A percentile compares a stretch with the other conserved stretches of the same genome.
Conservation (phyloP, 805 yeast genomes). For the Lachancea meyersii region DNA sequence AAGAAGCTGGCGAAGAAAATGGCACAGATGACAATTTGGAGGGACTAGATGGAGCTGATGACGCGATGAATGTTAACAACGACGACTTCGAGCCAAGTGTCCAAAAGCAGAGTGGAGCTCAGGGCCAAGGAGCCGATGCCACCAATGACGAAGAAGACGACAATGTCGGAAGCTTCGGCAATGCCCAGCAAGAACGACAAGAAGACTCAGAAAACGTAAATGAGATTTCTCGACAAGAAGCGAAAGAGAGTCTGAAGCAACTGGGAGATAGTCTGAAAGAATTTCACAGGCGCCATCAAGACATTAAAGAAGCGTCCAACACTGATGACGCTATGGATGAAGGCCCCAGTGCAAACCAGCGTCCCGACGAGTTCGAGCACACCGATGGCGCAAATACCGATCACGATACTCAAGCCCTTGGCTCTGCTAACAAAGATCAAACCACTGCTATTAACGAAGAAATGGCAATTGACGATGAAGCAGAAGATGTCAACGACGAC, state of each 20-base stretch:
- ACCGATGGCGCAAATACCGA: slow-evolving; percentile 73
- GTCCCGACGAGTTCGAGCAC: slow-evolving; percentile 84
- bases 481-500: not conserved
- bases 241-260: slow-evolving; percentile 73
- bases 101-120: slow-evolving; percentile 53
- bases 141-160: slow-evolving; percentile 53
- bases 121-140: slow-evolving; percentile 56
- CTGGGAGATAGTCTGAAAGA: slow-evolving; percentile 89
- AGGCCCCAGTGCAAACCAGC: slow-evolving; percentile 53
- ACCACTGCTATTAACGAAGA: slow-evolving; percentile 71
- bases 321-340: slow-evolving; percentile 42
- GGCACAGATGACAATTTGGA: slow-evolving; percentile 33
- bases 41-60: slow-evolving; percentile 50
- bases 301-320: slow-evolving; percentile 63
- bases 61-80: slow-evolving; percentile 40
- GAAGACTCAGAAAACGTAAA: slow-evolving; percentile 36
- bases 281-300: slow-evolving; percentile 84
- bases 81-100: slow-evolving; percentile 53
- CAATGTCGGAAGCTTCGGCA: slow-evolving; percentile 63
- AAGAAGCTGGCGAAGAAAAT: slow-evolving; percentile 32
- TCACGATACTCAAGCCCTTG: slow-evolving; percentile 84
- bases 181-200: slow-evolving; percentile 39
- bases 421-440: slow-evolving; percentile 79
- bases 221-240: slow-evolving; percentile 57
- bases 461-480: slow-evolving; percentile 72